Conservation (phyloP, 2,329 filamentous ascomycete species). For the Sporothrix pseudoabietina region DNA sequence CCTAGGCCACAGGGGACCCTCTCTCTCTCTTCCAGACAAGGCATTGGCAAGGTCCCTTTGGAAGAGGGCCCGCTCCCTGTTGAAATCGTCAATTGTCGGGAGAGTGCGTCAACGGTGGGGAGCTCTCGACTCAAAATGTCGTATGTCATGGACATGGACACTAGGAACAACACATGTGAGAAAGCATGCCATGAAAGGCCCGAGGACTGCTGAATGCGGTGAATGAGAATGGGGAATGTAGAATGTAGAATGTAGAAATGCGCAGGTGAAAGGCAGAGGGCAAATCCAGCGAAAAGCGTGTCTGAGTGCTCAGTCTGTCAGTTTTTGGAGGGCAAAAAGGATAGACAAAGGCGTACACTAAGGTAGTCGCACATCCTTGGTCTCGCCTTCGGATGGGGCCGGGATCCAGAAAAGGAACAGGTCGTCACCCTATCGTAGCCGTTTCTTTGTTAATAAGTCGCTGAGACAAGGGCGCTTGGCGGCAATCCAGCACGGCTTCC, state of each 20-base stretch:
- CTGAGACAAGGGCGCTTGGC: background rate
- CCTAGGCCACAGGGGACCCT: background rate
- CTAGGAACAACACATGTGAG: slow-evolving; percentile 1
- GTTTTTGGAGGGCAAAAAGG: background rate
- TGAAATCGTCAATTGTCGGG: background rate
- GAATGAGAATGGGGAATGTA: background rate
- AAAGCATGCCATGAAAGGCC: background rate
- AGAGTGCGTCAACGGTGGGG: background rate
- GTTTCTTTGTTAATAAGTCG: slow-evolving; percentile 21
- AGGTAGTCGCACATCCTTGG: slow-evolving; percentile 5
- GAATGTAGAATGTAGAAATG: background rate
- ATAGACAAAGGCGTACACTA: slow-evolving; percentile 7
- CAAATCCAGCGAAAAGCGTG: background rate
- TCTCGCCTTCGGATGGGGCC: background rate
- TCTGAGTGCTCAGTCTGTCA: background rate
- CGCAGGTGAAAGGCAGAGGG: background rate
- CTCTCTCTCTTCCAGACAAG: background rate
- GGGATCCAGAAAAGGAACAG: slow-evolving; percentile 8
- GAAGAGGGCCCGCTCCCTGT: background rate
- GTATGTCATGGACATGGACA: background rate
- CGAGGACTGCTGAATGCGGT: background rate
- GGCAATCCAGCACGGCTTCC: background rate
- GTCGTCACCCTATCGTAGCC: slow-evolving; percentile 8
- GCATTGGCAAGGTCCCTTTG: background rate
- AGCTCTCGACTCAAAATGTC: background rate